These are phyloP conservation scores for Nemania sp. DNA, from an alignment of 2,329 filamentous ascomycete genomes.

Conservation along the genomic window DNA sequence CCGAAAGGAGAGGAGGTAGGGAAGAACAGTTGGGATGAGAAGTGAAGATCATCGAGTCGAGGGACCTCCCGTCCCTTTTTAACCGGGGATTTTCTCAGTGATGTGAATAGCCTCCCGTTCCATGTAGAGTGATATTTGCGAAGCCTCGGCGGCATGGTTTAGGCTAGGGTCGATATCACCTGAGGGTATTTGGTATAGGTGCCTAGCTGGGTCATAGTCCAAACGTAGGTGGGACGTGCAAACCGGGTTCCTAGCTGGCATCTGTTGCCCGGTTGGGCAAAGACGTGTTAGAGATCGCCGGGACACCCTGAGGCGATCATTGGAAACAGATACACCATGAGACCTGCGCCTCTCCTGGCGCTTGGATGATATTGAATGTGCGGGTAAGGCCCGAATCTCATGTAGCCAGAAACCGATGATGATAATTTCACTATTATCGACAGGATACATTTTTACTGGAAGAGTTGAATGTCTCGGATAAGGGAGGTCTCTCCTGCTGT, in stretches of 20 bases:
- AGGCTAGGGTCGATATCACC: background rate
- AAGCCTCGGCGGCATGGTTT: background rate
- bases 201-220: background rate
- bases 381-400: background rate
- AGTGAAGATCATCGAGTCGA: slow-evolving; percentile 1
- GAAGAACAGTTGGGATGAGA: background rate
- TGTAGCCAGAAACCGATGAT: background rate
- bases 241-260: slow-evolving; percentile 8
- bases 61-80: slow-evolving; percentile 15
- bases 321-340: slow-evolving; percentile 19
- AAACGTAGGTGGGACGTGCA: slow-evolving; percentile 7
- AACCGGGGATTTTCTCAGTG: slow-evolving; percentile 5
- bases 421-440: background rate
- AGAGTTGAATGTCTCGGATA: background rate
- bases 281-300: slow-evolving; percentile 30
- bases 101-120: background rate
- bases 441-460: background rate
- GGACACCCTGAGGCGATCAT: slow-evolving; percentile 17
- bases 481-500: background rate
- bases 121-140: background rate
- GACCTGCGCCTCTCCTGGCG: slow-evolving; percentile 36
- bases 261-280: slow-evolving; percentile 12
- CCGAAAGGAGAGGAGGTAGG: slow-evolving; percentile 1
- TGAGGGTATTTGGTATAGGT: background rate
- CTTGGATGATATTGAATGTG: slow-evolving; percentile 4